Evolutionary conservation across 345 rosid genomes (phyloP).

Genomic region (Arabidopsis suecica): DNA sequence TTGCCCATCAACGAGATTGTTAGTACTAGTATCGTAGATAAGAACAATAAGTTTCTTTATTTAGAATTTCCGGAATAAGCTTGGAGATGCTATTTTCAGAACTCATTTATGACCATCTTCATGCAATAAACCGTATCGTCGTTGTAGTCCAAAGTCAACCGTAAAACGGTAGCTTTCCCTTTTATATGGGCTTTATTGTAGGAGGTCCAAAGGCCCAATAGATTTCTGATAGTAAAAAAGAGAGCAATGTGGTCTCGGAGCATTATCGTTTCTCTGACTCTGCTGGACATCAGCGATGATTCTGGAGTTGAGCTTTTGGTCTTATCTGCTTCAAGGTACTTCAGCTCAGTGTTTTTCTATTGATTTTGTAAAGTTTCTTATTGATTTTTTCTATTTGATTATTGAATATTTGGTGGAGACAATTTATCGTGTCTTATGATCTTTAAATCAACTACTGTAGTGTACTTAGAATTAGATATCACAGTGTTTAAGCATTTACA

Average conservation of each 20-base stretch:
- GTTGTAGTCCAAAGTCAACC: neutral
- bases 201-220: constrained; percentile 5
- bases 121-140: neutral
- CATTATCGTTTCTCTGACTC: constrained; percentile 11
- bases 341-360: neutral
- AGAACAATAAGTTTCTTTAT: too few relatives aligned
- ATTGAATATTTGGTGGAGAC: neutral
- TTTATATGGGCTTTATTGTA: neutral
- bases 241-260: neutral
- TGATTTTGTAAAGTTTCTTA: neutral
- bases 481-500: neutral
- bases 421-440: neutral
- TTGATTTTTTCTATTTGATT: neutral
- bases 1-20: neutral
- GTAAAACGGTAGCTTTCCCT: neutral
- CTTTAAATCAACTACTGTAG: neutral
- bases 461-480: neutral
- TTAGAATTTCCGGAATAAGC: too few relatives aligned
- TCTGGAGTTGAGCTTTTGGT: neutral
- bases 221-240: neutral
- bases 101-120: too few relatives aligned
- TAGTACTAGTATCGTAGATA: neutral
- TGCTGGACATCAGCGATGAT: neutral
- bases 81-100: too few relatives aligned
- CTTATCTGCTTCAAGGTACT: neutral